Percentiles rank a stretch among this genome's conserved stretches.
Evolutionary conservation across 169 alveolate species (phyloP).

Genomic region (Pseudocohnilembus persalinus): DNA sequence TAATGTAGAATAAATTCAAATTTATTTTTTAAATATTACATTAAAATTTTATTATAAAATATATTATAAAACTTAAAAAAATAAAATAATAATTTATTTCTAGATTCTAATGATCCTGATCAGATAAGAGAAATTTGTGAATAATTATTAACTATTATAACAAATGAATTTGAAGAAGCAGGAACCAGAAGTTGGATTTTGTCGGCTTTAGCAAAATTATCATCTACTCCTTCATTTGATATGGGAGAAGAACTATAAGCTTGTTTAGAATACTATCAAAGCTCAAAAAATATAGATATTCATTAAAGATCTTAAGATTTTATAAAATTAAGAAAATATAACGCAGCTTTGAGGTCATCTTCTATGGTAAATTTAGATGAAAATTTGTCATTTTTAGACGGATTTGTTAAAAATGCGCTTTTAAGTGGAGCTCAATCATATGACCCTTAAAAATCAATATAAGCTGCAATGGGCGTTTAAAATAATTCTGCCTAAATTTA

Average conservation of each 20-base stretch:
- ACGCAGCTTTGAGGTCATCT: constrained; percentile 56
- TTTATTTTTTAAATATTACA: background rate
- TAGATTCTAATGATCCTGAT: constrained; percentile 57
- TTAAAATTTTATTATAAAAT: background rate
- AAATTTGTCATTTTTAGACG: constrained; percentile 57
- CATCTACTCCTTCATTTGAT: constrained; percentile 55
- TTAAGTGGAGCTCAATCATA: constrained; percentile 49
- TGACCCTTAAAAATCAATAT: constrained; percentile 29
- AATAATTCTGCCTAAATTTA: background rate
- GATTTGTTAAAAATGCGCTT: constrained; percentile 49
- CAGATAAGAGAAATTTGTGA: constrained; percentile 60
- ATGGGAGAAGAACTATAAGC: constrained; percentile 59
- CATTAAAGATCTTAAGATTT: constrained; percentile 71
- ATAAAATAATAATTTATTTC: no score
- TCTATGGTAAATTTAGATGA: constrained; percentile 58
- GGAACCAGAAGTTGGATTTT: constrained; percentile 69
- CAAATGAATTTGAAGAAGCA: constrained; percentile 68
- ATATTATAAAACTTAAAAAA: no score
- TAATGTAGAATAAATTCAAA: constrained; percentile 16
- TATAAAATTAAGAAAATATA: constrained; percentile 50
- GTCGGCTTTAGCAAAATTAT: constrained; percentile 69
- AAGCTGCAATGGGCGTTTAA: constrained; percentile 32
- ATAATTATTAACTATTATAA: constrained; percentile 48
- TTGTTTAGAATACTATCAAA: constrained; percentile 57
- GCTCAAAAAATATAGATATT: constrained; percentile 61